A percentile compares a stretch with the other conserved stretches of the same genome.
Conservation (phyloP, 805 yeast species). For the Yarrowia hollandica region DNA sequence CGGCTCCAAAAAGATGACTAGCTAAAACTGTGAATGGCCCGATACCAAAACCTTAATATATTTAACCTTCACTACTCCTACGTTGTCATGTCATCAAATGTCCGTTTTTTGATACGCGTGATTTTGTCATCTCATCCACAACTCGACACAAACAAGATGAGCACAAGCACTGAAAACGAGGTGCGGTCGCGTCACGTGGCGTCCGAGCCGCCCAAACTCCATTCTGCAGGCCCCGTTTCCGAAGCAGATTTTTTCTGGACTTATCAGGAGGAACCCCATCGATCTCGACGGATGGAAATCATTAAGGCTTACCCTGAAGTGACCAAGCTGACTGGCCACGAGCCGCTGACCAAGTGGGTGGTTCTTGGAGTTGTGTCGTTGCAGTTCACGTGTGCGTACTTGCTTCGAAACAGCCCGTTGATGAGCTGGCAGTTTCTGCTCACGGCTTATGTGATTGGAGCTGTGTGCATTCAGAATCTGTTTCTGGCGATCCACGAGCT, state of each 20-base stretch:
- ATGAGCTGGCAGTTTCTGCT: slow-evolving; percentile 55
- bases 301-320: slow-evolving; percentile 77
- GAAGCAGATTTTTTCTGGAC: slow-evolving; percentile 69
- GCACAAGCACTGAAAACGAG: background rate
- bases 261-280: slow-evolving; percentile 76
- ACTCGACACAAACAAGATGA: background rate
- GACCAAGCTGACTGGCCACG: slow-evolving; percentile 77
- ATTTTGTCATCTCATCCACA: background rate
- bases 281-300: slow-evolving; percentile 68
- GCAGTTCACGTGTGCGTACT: slow-evolving; percentile 67
- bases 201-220: slow-evolving; percentile 1
- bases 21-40: no score
- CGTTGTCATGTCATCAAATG: background rate
- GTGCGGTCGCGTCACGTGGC: background rate
- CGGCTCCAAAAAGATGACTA: no score
- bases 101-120: no score
- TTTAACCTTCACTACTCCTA: background rate
- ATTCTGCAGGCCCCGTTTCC: slow-evolving; percentile 11
- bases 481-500: slow-evolving; percentile 88
- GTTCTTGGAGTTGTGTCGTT: slow-evolving; percentile 61
- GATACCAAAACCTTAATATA: background rate
- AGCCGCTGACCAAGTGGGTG: slow-evolving; percentile 80
- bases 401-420: slow-evolving; percentile 56
- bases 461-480: slow-evolving; percentile 78
- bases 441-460: slow-evolving; percentile 78